Base-by-base conservation (phyloP, 352 stramenopile species). In the Bremia lactucae region DNA sequence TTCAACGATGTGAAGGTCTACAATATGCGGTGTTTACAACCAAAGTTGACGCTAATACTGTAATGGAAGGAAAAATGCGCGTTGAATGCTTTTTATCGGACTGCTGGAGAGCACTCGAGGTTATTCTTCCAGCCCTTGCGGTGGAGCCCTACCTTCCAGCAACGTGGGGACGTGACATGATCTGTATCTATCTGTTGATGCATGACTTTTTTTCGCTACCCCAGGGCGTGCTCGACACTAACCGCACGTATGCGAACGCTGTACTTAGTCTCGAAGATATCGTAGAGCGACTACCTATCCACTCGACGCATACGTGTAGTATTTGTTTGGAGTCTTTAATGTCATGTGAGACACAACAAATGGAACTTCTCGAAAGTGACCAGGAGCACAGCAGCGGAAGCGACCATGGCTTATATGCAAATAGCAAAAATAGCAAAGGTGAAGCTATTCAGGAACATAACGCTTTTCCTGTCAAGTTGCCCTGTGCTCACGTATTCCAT, bases 241-340 rank as follows among this genome's bases (percentile, higher is more conserved):
- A 76, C 38, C 73, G 58, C 31, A 56, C 53, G 14, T 83, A 80
- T 46, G 68, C 70, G 15, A 74, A 65, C 26, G 70, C 68, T 31
- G 68, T 83, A 14, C 31, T 83, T 43, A 78, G 70, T 23, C 43
- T 80, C 10, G 55, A 80, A 48, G 70, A 83, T 36, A 63, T 72
- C 31, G 52, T 65, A 36, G 60, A 62, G 34, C 43, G 70, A 40
- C 34, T 62, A 18, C 52, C 55, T 3, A 54, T 42, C n/a, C 42
- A 57, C 26, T 56, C 43, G 3, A 59, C 73, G 33, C 45, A 67
- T 13, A 50, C 53, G 34, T 83, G 70, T 54, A 83, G 70, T 47
- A 78, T 83, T 49, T 83, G 65, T 13, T 55, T 83, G 29, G 68
- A 83, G 39, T 18, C 26, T 11, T 37, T 79, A 20, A 35, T 58